These are phyloP conservation scores for Cytospora paraplurivora DNA, from an alignment of 2,329 filamentous ascomycete genomes.

Conservation along the genomic window DNA sequence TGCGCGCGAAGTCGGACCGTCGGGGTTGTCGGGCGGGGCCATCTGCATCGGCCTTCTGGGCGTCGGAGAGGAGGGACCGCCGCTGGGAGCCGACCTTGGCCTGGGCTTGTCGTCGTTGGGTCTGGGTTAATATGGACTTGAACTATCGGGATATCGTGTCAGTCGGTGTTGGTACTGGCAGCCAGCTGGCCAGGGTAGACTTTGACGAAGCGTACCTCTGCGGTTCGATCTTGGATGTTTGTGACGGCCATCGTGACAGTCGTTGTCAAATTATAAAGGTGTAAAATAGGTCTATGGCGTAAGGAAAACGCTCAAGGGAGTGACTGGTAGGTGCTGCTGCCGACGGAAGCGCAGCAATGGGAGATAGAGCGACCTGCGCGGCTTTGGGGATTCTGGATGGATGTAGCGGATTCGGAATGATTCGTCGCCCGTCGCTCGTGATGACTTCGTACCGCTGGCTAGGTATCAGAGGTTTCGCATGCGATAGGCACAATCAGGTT, in stretches of 20 bases:
- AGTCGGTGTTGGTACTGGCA: slow-evolving; percentile 8
- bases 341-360: slow-evolving; percentile 5
- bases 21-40: slow-evolving; percentile 53
- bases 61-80: slow-evolving; percentile 75
- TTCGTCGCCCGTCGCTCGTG: slow-evolving; percentile 1
- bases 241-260: slow-evolving; percentile 57
- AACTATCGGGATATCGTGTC: slow-evolving; percentile 51
- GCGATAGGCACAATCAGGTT: slow-evolving; percentile 15
- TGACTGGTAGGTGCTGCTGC: slow-evolving; percentile 3
- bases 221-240: slow-evolving; percentile 94
- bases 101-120: slow-evolving; percentile 75
- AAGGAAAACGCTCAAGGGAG: slow-evolving; percentile 5
- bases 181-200: not conserved
- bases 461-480: not conserved
- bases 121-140: slow-evolving; percentile 83
- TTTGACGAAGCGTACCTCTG: slow-evolving; percentile 53
- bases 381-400: slow-evolving; percentile 1
- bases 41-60: slow-evolving; percentile 67
- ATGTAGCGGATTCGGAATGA: not conserved
- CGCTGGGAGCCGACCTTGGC: slow-evolving; percentile 78
- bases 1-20: slow-evolving; percentile 89
- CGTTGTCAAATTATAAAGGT: not conserved
- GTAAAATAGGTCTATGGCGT: not conserved
- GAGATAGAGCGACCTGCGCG: slow-evolving; percentile 26
- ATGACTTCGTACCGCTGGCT: slow-evolving; percentile 3